Evolutionary conservation across 169 alveolate species (phyloP), one percentile per base, ranked within the genome.

Genomic region (Plasmodium cynomolgi): DNA sequence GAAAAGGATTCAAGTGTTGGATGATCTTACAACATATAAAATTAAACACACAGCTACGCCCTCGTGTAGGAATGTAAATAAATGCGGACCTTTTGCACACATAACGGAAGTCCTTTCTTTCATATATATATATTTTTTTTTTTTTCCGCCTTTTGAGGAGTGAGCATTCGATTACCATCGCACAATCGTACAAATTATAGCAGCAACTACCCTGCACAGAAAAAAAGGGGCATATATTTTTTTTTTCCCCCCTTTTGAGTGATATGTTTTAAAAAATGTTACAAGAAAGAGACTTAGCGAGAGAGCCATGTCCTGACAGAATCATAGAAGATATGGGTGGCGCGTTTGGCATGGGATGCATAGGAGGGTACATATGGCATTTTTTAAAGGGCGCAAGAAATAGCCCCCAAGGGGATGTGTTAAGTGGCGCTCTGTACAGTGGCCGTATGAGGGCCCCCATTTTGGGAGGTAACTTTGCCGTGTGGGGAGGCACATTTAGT

Each of bases 401-500:
- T 95, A 97, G 99, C 7, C 99, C 99, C 15, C 92, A 97, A 84
- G 98, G 98, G 37, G 97, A 97, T 93, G 96, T 97, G 81, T 90
- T 98, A 62, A 95, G 98, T 80, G 98, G 98, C 41, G 99, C 99
- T n/a, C 92, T 98, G 84, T 97, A 97, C 81, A 97, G 98, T 95
- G 99, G 98, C 11, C 97, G 98, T 79, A 95, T 97, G 68, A 93
- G 98, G 34, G 98, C 99, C 15, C 99, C 99, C 7, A 97, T 98
- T 72, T 97, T 98, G 13, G 99, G 99, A 37, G 99, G 98, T 1
- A 97, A 97, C 86, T 98, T 98, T 92, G 99, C 99, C 72, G 98
- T 98, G 93, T 98, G 99, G 99, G 99, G 99, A 13, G 99, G 99
- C 41, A 97, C 98, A 62, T 98, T 98, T 93, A 97, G 99, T 80